These are phyloP conservation scores for Ustilago sp. DNA, from an alignment of 1,284 basidiomycete genomes.

Conservation along the genomic window DNA sequence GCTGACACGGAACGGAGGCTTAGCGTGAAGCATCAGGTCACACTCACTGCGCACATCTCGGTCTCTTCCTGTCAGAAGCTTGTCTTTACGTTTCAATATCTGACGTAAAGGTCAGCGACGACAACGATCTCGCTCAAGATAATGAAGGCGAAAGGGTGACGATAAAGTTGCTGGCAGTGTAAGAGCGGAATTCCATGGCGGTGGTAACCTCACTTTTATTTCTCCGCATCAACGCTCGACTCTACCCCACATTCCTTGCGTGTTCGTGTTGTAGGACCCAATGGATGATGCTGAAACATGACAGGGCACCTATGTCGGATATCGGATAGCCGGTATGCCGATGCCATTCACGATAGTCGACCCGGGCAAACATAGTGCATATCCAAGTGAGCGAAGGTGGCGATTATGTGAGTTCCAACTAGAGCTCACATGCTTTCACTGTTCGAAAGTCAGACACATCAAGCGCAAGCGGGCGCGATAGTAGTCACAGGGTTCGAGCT, in stretches of 20 bases:
- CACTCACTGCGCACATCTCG: not conserved
- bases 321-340: no score
- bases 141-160: not conserved
- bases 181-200: not conserved
- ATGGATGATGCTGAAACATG: no score
- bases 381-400: no score
- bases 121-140: not conserved
- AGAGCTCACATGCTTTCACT: not conserved
- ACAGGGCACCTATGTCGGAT: no score
- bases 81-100: not conserved
- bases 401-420: no score
- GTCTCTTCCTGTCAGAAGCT: not conserved
- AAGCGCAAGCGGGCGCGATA: not conserved
- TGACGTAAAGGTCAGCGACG: not conserved
- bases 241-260: not conserved
- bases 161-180: not conserved
- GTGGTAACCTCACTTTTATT: not conserved
- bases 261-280: no score
- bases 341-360: no score
- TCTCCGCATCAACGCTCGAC: not conserved
- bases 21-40: not conserved
- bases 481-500: not conserved
- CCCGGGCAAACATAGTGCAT: no score
- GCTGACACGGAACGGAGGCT: not conserved
- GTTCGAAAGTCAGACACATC: not conserved